A percentile compares a stretch with the other conserved stretches of the same genome.
phyloP scores from a whole-genome alignment of 768 basidiomycete genomes.

The Collybiopsis confluens region DNA sequence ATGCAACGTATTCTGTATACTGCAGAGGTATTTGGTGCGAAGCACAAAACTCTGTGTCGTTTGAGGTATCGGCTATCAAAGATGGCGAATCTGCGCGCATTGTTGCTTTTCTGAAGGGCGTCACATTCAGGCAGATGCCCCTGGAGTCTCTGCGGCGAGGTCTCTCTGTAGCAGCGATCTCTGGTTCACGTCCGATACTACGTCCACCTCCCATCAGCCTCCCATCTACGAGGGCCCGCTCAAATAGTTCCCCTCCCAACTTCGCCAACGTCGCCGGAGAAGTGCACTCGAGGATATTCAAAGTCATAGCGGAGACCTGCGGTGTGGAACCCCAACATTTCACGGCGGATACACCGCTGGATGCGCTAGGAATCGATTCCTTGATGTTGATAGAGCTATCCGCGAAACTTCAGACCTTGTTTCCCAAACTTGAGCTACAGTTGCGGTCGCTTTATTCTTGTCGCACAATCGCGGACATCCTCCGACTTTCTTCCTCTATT shows the following conservation, averaged over 20 bases:
- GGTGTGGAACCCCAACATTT: constrained; percentile 29
- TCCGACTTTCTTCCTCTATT: constrained; percentile 20
- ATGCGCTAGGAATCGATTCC: constrained; percentile 59
- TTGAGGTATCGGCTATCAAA: constrained; percentile 49
- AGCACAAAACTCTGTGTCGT: constrained; percentile 40
- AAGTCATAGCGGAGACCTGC: constrained; percentile 39
- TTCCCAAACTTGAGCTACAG: constrained; percentile 27
- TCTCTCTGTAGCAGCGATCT: constrained; percentile 24
- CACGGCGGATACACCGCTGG: constrained; percentile 38
- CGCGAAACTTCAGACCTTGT: constrained; percentile 29
- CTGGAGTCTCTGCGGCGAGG: constrained; percentile 44
- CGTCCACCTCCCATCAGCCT: background rate
- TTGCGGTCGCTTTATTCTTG: constrained; percentile 28
- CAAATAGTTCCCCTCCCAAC: constrained; percentile 1
- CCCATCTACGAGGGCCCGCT: background rate
- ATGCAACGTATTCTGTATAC: constrained; percentile 45
- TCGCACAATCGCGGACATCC: constrained; percentile 32
- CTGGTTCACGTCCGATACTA: background rate
- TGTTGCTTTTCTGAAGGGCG: constrained; percentile 53
- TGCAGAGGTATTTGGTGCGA: constrained; percentile 42
- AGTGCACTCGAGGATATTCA: constrained; percentile 25
- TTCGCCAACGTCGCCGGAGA: constrained; percentile 11
- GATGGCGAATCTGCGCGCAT: constrained; percentile 31
- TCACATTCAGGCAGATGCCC: constrained; percentile 55
- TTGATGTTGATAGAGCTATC: constrained; percentile 58